Evolutionary conservation across 768 basidiomycete species (phyloP), one percentile per base, ranked within the genome.

Genomic region (Amanita exitialis): DNA sequence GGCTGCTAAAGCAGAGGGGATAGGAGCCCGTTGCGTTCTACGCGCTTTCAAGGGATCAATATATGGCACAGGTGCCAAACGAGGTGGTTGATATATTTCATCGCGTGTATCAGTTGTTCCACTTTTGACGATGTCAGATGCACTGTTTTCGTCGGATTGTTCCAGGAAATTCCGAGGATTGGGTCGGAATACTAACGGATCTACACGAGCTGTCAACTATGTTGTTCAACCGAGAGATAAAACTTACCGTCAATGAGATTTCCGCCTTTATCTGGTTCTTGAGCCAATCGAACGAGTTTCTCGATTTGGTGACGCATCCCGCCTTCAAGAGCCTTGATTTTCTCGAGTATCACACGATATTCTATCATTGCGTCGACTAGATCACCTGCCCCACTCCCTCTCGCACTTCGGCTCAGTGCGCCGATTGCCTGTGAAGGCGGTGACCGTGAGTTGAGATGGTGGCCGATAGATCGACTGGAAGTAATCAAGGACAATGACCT

Each of bases 291-390:
- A 23, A 94, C 78, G 15, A 99, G 78, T 63, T 98, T 97, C 57
- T 97, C 92, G 59, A 99, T 90, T 64, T 98, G 96, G 64, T 99
- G 97, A 44, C 78, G 80, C 77, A 99, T 86, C 61, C 88, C 83
- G 48, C 74, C 73, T 66, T 98, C 94, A 20, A 99, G 74, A 0
- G 80, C 75, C 53, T 85, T 84, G 44, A 86, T 75, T 69, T 96
- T 97, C 62, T 99, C 96, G 41, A 98, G 76, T 7, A 90, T 79
- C 39, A 93, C 70, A 10, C 92, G 80, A 16, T 77, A 75, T 61
- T 95, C 82, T 28, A 94, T 75, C 71, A 91, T 77, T 1, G 79
- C 77, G 58, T 89, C 86, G 6, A 92, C 82, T 5, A 90, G 59
- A 63, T 94, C 90, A 2, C 90, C 90, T 0, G 75, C 62, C n/a